Evolutionary conservation across 2,329 filamentous ascomycete genomes (phyloP), one percentile per base, ranked within the genome.

Genomic region (Fusarium illudens): DNA sequence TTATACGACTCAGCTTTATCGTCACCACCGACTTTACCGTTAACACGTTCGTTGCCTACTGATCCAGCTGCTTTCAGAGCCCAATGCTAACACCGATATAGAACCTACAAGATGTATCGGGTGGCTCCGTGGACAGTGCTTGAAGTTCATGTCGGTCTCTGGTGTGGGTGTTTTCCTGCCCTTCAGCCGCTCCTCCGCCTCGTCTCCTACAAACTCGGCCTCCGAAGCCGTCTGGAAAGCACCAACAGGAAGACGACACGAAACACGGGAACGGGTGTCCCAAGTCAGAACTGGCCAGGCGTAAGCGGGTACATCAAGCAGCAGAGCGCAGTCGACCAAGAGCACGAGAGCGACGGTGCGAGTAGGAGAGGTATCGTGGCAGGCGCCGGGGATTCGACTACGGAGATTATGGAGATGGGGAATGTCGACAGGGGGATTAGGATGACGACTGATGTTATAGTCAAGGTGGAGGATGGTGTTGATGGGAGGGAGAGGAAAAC

Each of bases 71-170:
- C 4, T 32, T 12, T n/a, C n/a, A 4, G 13, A 33, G 6, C 15
- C 10, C 10, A 3, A n/a, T 12, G 2, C 42, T 46, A 13, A 46
- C 6, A 17, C 17, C 5, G 1, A 17, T 1, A 11, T 27, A 80
- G 78, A 25, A 82, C 79, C 3, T 79, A 76, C 61, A 75, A 77
- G 22, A 80, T 82, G 71, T 67, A 75, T 17, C 76, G 68, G 3
- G 73, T 77, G 12, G 75, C 71, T 20, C 68, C 77, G 9, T 82
- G 79, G 80, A 81, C 79, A 5, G 76, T 80, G 50, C 71, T 81
- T 6, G 80, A 83, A 65, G 74, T 76, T 36, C 80, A 83, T 57
- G 71, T 79, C 36, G 81, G 80, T 15, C 71, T 83, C 19, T 83
- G 80, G 80, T 79, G 79, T 46, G 74, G 75, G 12, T 82, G 79